Percentiles rank a stretch among this genome's conserved stretches.
phyloP scores from a whole-genome alignment of 768 basidiomycete genomes.

The Clathrus columnatus region DNA sequence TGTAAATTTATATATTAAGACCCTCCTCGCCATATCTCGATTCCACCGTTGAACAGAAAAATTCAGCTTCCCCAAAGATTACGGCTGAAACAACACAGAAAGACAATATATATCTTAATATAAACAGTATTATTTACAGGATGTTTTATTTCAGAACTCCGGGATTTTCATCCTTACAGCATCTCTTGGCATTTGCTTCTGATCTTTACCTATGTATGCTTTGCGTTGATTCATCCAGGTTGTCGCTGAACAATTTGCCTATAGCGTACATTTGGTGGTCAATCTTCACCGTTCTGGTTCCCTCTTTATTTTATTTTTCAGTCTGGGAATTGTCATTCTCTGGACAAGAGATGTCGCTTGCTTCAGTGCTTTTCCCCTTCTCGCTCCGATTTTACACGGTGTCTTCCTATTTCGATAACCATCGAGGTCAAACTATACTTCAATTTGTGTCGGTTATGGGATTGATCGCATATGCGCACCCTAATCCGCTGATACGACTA shows the following conservation, averaged over 20 bases:
- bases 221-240: neutral
- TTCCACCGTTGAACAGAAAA: too few species aligned
- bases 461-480: conserved; percentile 42
- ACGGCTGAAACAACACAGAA: too few species aligned
- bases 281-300: conserved; percentile 67
- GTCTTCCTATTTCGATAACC: conserved; percentile 37
- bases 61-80: too few species aligned
- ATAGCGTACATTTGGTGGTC: conserved; percentile 79
- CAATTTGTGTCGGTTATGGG: conserved; percentile 44
- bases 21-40: too few species aligned
- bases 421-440: conserved; percentile 39
- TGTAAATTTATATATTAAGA: too few species aligned
- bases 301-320: conserved; percentile 85
- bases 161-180: neutral
- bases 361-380: conserved; percentile 62
- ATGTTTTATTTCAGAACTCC: conserved; percentile 1
- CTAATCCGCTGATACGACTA: conserved; percentile 46
- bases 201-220: conserved; percentile 54
- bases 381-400: conserved; percentile 44
- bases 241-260: neutral
- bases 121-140: neutral
- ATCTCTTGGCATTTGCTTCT: conserved; percentile 26
- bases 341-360: conserved; percentile 69
- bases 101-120: too few species aligned
- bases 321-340: conserved; percentile 84